Evolutionary conservation across 139 green algal species (phyloP).

Genomic region (Diplosphaera chodatii): DNA sequence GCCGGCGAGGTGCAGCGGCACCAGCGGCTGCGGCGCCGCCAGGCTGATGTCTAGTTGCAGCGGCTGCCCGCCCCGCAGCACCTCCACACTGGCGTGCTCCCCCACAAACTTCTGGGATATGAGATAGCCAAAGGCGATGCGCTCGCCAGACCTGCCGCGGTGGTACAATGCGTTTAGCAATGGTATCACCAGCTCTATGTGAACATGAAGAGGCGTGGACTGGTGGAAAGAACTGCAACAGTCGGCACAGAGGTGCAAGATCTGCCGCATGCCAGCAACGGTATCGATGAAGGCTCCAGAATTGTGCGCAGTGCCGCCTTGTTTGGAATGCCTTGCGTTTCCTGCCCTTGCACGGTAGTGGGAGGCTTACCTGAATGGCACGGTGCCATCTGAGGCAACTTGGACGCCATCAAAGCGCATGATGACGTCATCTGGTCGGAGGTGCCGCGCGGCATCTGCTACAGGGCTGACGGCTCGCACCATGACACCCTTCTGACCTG

Average conservation of each 20-base stretch:
- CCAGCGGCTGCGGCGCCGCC: conserved; percentile 27
- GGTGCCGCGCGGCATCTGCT: conserved; percentile 28
- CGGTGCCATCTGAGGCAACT: conserved; percentile 77
- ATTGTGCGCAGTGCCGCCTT: no score
- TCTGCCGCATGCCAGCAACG: no score
- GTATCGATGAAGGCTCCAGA: no score
- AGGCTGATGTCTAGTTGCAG: conserved; percentile 33
- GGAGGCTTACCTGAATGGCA: conserved; percentile 93
- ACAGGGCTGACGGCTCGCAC: conserved; percentile 69
- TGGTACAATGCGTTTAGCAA: no score
- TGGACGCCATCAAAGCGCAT: conserved; percentile 87
- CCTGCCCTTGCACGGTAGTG: no score
- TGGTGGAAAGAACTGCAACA: no score
- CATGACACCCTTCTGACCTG: conserved; percentile 62
- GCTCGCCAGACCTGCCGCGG: conserved; percentile 81
- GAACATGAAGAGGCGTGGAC: no score
- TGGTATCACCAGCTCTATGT: no score
- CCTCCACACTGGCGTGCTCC: conserved; percentile 57
- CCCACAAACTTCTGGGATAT: conserved; percentile 87
- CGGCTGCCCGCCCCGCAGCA: conserved; percentile 59
- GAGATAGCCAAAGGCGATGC: conserved; percentile 93
- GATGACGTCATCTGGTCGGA: conserved; percentile 78
- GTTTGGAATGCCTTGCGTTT: no score
- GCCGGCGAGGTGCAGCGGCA: conserved; percentile 40
- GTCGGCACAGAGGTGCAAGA: no score